Conservation (phyloP, 192 early-diverging fungal species). For the Globomyces pollinis-pini region DNA sequence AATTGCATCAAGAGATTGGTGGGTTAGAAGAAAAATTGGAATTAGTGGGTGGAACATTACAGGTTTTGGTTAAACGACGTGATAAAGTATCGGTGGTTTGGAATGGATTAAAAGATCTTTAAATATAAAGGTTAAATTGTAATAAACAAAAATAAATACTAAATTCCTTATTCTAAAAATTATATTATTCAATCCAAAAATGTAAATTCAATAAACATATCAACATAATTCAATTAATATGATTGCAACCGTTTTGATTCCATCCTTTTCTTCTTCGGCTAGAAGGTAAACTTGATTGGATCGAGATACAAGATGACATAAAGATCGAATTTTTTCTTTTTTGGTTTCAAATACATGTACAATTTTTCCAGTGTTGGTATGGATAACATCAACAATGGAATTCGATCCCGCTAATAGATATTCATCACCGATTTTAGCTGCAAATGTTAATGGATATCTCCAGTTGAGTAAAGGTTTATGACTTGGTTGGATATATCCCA, state of each 20-base stretch:
- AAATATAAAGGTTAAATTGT: too few relatives aligned
- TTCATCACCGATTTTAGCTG: conserved; percentile 34
- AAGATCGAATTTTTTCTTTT: conserved; percentile 34
- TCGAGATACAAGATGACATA: conserved; percentile 29
- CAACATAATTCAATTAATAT: conserved; percentile 28
- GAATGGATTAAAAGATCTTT: too few relatives aligned
- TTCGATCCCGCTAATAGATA: conserved; percentile 41
- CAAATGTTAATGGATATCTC: conserved; percentile 45
- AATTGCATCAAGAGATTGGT: neutral
- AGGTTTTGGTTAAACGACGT: neutral
- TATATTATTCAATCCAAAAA: too few relatives aligned
- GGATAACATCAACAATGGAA: conserved; percentile 43
- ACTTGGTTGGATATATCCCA: conserved; percentile 4
- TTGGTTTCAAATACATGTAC: conserved; percentile 52
- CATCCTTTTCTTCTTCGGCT: conserved; percentile 47
- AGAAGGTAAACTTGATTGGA: conserved; percentile 32
- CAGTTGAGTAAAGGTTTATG: conserved; percentile 25
- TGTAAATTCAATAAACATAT: too few relatives aligned
- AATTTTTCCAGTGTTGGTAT: conserved; percentile 38
- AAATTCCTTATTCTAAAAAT: too few relatives aligned
- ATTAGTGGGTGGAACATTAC: neutral
- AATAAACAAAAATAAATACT: too few relatives aligned
- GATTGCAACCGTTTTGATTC: conserved; percentile 22
- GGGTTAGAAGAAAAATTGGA: neutral
- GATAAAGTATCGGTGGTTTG: conserved; percentile 5